Percentiles rank a stretch among this genome's conserved stretches.
Evolutionary conservation across 805 yeast genomes (phyloP).

Genomic region (Sungouiozyma intestinalis): DNA sequence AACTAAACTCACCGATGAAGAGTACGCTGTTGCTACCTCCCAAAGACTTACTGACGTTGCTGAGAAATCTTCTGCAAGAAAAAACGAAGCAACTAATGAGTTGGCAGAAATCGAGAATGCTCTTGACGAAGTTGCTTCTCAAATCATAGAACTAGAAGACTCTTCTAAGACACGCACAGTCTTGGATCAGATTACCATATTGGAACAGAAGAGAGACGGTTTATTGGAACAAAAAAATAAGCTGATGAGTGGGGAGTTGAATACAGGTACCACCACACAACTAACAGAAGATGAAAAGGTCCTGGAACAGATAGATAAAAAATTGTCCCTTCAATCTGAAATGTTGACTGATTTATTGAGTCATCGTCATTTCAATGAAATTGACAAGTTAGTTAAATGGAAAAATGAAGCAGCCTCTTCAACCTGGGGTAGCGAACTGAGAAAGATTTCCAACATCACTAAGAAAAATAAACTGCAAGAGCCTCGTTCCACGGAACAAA

Average conservation of each 20-base stretch:
- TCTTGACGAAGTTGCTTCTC: conserved; percentile 28
- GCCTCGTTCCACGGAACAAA: conserved; percentile 21
- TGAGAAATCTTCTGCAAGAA: conserved; percentile 3
- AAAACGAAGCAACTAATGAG: conserved; percentile 3
- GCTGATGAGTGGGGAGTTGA: conserved; percentile 9
- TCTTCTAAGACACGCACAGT: conserved; percentile 22
- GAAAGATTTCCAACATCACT: conserved; percentile 17
- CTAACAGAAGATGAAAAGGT: conserved; percentile 17
- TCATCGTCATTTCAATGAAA: conserved; percentile 14
- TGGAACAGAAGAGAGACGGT: conserved; percentile 24
- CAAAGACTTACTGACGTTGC: conserved; percentile 3
- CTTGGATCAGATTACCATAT: conserved; percentile 15
- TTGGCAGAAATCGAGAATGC: conserved; percentile 15
- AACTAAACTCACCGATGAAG: conserved; percentile 29
- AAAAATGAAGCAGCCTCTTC: conserved; percentile 17
- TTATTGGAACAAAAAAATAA: conserved; percentile 13
- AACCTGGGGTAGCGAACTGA: conserved; percentile 18
- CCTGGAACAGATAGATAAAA: conserved; percentile 13
- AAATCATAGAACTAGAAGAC: conserved; percentile 30
- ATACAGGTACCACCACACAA: conserved; percentile 16
- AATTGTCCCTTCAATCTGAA: conserved; percentile 16
- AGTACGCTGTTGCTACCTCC: conserved; percentile 11
- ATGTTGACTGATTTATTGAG: conserved; percentile 18
- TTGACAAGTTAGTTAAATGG: conserved; percentile 20
- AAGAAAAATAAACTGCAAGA: conserved; percentile 18